Evolutionary conservation across 768 basidiomycete species (phyloP).

Genomic region (Lyophyllum atratum): DNA sequence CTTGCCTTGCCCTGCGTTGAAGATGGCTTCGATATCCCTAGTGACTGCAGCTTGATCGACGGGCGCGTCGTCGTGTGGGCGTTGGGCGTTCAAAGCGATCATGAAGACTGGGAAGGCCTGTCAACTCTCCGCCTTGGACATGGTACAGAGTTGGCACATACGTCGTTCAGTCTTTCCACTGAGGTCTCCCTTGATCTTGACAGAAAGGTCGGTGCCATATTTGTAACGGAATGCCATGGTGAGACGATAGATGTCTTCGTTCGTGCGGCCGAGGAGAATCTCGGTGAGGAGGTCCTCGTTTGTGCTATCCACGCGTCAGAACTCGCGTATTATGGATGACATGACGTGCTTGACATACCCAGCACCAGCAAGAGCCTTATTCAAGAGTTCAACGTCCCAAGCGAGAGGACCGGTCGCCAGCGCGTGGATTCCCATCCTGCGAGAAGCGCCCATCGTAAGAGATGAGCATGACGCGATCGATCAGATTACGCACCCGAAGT

Average conservation of each 20-base stretch:
- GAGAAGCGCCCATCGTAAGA: background rate
- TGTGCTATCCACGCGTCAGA: constrained; percentile 21
- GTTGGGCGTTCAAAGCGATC: constrained; percentile 45
- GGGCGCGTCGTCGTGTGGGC: constrained; percentile 35
- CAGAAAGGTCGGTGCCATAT: constrained; percentile 30
- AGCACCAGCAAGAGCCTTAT: constrained; percentile 30
- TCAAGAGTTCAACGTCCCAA: constrained; percentile 39
- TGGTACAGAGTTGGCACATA: constrained; percentile 20
- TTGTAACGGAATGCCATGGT: constrained; percentile 30
- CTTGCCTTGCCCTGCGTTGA: constrained; percentile 38
- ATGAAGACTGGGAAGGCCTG: constrained; percentile 48
- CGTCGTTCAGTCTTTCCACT: constrained; percentile 31
- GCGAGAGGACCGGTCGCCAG: constrained; percentile 39
- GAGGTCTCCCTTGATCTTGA: constrained; percentile 33
- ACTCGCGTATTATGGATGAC: background rate
- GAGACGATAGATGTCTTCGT: constrained; percentile 33
- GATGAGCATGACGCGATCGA: background rate
- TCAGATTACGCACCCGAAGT: constrained; percentile 30
- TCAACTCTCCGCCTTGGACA: too few species aligned
- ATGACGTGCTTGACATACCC: constrained; percentile 25
- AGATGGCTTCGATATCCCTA: constrained; percentile 43
- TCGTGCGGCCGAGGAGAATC: constrained; percentile 39
- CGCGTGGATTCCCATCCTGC: constrained; percentile 31
- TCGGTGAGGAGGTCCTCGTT: constrained; percentile 40
- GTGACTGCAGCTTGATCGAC: constrained; percentile 40